Evolutionary conservation across 495 filamentous ascomycete species (phyloP), one percentile per base, ranked within the genome.

Genomic region (Aspergillus hancockii): DNA sequence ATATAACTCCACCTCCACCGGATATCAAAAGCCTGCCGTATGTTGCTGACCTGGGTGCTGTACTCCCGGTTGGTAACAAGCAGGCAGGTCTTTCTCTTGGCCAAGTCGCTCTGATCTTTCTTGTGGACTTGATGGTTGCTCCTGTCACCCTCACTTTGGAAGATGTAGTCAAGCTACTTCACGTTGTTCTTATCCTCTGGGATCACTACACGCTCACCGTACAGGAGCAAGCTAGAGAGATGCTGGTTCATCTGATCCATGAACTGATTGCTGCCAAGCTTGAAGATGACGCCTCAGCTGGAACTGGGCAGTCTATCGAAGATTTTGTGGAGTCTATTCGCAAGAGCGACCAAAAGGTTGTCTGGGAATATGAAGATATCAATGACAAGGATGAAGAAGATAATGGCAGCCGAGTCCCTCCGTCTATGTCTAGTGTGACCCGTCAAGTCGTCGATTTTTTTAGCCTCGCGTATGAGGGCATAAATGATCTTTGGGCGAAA

Each of bases 171-270:
- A 82, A 94, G 21, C 75, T 98, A 50, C 75, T 98, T 12, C 94
- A 98, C 74, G 91, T 95, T 16, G 86, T 97, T 16, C 88, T 94
- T 34, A 91, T 97, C 2, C 82, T 97, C 13, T 98, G 94, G 94
- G 94, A 98, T 68, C 91, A 97, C 57, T 95, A 98, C 65, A 95
- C 88, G 3, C 83, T 90, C n/a, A 84, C 97, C 13, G 93, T 98
- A 1, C 94, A 97, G 65, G 94, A 98, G 59, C 92, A 98, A 70
- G 92, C 94, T 41, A 86, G 93, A 46, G 94, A 98, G 66, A 96
- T 98, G 94, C 82, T 98, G 16, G 92, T 98, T 32, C 94, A 98
- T 77, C 81, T 98, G 9, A 96, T 98, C 49, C 94, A 98, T 66
- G 95, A 98, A 68, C 82, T 98, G 16, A 89, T 98, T 30, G 92